Evolutionary conservation across 2,329 filamentous ascomycete species (phyloP).

Genomic region (Chrysosporium queenslandicum): DNA sequence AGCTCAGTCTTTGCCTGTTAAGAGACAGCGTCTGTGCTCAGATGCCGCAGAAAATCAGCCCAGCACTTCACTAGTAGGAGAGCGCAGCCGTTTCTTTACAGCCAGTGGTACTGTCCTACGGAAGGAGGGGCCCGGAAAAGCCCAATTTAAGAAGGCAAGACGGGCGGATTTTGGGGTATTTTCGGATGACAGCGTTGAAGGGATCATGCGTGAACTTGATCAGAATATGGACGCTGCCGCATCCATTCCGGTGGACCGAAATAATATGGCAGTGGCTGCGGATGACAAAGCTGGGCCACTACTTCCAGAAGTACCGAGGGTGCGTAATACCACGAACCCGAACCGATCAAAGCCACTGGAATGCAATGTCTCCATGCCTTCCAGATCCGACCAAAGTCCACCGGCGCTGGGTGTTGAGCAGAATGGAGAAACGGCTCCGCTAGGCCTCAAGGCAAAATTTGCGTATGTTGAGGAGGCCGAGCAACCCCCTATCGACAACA

Average conservation of each 20-base stretch:
- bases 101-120: conserved; percentile 28
- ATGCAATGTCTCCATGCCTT: neutral
- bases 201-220: conserved; percentile 40
- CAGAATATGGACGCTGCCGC: conserved; percentile 22
- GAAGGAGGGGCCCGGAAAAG: conserved; percentile 16
- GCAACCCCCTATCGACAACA: neutral
- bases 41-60: conserved; percentile 32
- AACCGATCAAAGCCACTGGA: neutral
- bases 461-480: conserved; percentile 1
- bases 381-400: neutral
- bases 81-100: conserved; percentile 43
- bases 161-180: conserved; percentile 41
- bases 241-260: neutral
- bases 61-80: conserved; percentile 24
- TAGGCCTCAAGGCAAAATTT: neutral
- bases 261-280: too few relatives aligned
- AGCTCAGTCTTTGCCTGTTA: conserved; percentile 40
- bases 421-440: neutral
- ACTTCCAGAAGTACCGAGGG: neutral
- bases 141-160: conserved; percentile 33
- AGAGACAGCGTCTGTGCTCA: conserved; percentile 44
- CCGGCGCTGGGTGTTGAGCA: neutral
- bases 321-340: neutral
- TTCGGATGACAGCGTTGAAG: conserved; percentile 45
- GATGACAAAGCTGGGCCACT: neutral